A percentile compares a stretch with the other conserved stretches of the same genome.
Evolutionary conservation across 2,329 filamentous ascomycete species (phyloP).

Genomic region (Reticulascus tulasneorum): DNA sequence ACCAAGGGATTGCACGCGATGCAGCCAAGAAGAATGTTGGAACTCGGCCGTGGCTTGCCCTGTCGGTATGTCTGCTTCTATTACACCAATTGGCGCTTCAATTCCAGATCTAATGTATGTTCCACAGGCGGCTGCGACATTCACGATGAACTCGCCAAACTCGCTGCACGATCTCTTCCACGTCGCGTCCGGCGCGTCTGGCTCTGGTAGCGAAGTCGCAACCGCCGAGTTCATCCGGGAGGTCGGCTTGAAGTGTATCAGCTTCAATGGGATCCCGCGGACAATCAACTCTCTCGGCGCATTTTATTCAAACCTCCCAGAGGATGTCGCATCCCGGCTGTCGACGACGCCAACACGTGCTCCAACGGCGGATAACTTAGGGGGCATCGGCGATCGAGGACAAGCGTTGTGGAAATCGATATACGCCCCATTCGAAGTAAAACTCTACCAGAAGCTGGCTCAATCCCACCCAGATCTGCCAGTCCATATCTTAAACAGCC

Average conservation of each 20-base stretch:
- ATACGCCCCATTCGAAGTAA: constrained; percentile 70
- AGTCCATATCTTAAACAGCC: constrained; percentile 69
- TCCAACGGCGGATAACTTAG: constrained; percentile 49
- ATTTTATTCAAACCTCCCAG: constrained; percentile 61
- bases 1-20: constrained; percentile 59
- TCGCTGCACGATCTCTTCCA: constrained; percentile 63
- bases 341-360: constrained; percentile 53
- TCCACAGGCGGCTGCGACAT: constrained; percentile 68
- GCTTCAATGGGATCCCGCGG: constrained; percentile 77
- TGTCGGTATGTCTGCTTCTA: constrained; percentile 47
- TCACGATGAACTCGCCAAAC: constrained; percentile 82
- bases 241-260: constrained; percentile 72
- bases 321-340: constrained; percentile 48
- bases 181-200: constrained; percentile 32
- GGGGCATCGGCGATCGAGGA: constrained; percentile 53
- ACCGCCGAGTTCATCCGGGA: constrained; percentile 71
- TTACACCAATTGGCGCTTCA: background rate
- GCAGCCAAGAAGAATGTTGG: constrained; percentile 61
- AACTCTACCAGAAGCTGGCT: constrained; percentile 67
- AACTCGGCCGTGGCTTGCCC: constrained; percentile 59
- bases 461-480: constrained; percentile 78
- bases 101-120: background rate
- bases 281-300: constrained; percentile 78
- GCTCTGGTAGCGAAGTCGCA: constrained; percentile 19
- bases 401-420: constrained; percentile 69